phyloP scores from a whole-genome alignment of 768 basidiomycete genomes.

The Clitopilus passeckerianus region DNA sequence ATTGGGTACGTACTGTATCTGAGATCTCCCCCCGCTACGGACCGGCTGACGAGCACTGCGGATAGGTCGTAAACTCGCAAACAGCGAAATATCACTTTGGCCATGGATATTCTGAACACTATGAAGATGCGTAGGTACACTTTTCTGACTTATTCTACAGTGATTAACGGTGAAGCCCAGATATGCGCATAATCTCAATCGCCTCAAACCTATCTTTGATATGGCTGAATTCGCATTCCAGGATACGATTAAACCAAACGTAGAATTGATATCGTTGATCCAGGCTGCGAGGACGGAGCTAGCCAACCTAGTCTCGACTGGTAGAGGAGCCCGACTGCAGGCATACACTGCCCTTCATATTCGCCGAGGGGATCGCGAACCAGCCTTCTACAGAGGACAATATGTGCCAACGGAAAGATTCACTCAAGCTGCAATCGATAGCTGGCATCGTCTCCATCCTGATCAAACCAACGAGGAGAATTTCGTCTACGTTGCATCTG shows the following conservation, averaged over 20 bases:
- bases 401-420: slow-evolving; percentile 50
- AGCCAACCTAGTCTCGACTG: slow-evolving; percentile 14
- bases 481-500: slow-evolving; percentile 56
- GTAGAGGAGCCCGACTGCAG: slow-evolving; percentile 2
- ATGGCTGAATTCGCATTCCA: slow-evolving; percentile 41
- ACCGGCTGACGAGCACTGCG: not conserved
- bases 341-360: slow-evolving; percentile 57
- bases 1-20: not conserved
- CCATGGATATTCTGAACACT: slow-evolving; percentile 48
- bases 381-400: slow-evolving; percentile 33
- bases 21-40: not conserved
- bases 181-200: slow-evolving; percentile 48
- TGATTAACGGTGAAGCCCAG: slow-evolving; percentile 22
- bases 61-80: slow-evolving; percentile 56
- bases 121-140: slow-evolving; percentile 55
- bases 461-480: slow-evolving; percentile 19
- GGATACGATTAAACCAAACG: slow-evolving; percentile 50
- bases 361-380: slow-evolving; percentile 54
- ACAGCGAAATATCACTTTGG: slow-evolving; percentile 66
- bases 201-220: slow-evolving; percentile 51
- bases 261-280: slow-evolving; percentile 40
- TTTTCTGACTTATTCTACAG: not conserved
- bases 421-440: slow-evolving; percentile 32
- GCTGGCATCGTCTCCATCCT: slow-evolving; percentile 32
- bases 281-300: slow-evolving; percentile 44